These are phyloP conservation scores for Nothomitra cinnamomea DNA, from an alignment of 2,329 filamentous ascomycete species.

Conservation along the genomic window DNA sequence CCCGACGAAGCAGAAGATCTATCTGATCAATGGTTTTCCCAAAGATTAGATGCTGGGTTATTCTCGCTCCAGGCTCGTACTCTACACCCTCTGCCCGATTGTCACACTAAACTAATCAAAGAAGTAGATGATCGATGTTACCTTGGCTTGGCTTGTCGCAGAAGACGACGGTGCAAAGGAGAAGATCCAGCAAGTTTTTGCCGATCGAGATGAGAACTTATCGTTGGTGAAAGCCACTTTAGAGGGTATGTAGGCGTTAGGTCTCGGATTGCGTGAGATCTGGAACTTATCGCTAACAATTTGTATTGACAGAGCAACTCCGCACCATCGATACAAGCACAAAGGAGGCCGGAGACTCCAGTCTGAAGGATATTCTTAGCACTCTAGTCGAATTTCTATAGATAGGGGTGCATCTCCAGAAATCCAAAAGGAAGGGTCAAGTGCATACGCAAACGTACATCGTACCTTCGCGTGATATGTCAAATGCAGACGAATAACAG, in stretches of 20 bases:
- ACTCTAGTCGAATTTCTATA: conserved; percentile 36
- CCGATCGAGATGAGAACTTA: conserved; percentile 50
- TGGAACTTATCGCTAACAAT: conserved; percentile 9
- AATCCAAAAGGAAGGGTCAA: too few species aligned
- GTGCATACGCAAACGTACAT: too few species aligned
- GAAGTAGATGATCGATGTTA: conserved; percentile 52
- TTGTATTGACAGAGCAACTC: conserved; percentile 35
- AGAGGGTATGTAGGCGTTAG: conserved; percentile 30
- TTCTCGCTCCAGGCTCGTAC: conserved; percentile 50
- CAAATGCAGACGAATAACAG: neutral
- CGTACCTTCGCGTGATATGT: too few species aligned
- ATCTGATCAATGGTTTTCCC: conserved; percentile 55
- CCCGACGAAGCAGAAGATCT: conserved; percentile 43
- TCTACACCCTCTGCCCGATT: neutral
- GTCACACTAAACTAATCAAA: neutral
- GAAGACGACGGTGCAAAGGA: conserved; percentile 64
- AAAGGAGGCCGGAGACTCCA: conserved; percentile 33
- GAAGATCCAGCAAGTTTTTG: conserved; percentile 46
- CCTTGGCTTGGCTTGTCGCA: conserved; percentile 78
- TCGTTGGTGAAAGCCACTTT: conserved; percentile 48
- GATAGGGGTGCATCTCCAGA: too few species aligned
- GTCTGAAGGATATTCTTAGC: conserved; percentile 44
- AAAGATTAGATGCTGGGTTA: conserved; percentile 66
- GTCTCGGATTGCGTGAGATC: neutral
- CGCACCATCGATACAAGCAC: conserved; percentile 37